Conservation (phyloP, 2,329 filamentous ascomycete species). For the Aspergillus sclerotialis region DNA sequence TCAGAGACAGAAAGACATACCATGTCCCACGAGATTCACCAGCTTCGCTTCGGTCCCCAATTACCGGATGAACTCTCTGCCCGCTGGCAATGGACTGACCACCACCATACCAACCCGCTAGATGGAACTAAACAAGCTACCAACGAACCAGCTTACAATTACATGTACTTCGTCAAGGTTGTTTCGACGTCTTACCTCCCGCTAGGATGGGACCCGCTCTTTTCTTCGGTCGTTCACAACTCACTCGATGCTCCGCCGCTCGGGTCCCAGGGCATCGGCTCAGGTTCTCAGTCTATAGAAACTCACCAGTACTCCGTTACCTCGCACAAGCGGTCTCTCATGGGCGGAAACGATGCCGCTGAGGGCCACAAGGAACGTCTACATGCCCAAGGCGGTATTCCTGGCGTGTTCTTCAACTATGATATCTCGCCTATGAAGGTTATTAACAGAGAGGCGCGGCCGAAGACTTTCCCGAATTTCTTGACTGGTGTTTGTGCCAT, state of each 20-base stretch:
- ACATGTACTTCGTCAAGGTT: slow-evolving; percentile 99
- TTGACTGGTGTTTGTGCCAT: slow-evolving; percentile 90
- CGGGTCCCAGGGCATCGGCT: slow-evolving; percentile 62
- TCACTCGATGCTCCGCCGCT: slow-evolving; percentile 52
- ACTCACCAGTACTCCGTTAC: slow-evolving; percentile 98
- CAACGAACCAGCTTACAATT: slow-evolving; percentile 80
- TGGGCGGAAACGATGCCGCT: slow-evolving; percentile 73
- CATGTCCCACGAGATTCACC: slow-evolving; percentile 83
- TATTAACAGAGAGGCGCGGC: slow-evolving; percentile 85
- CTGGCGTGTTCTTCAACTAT: slow-evolving; percentile 97
- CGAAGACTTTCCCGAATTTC: slow-evolving; percentile 88
- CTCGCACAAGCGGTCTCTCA: slow-evolving; percentile 83
- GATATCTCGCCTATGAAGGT: slow-evolving; percentile 99
- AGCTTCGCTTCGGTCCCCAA: slow-evolving; percentile 86
- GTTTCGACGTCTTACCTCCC: slow-evolving; percentile 93
- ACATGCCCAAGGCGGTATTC: slow-evolving; percentile 86
- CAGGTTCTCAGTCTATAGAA: slow-evolving; percentile 69
- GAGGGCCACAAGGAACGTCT: slow-evolving; percentile 89
- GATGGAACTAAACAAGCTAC: slow-evolving; percentile 73
- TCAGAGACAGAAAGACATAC: slow-evolving; percentile 66
- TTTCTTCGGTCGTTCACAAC: slow-evolving; percentile 30
- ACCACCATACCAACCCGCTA: slow-evolving; percentile 79
- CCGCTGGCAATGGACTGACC: slow-evolving; percentile 69
- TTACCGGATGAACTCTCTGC: slow-evolving; percentile 64
- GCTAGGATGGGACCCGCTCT: slow-evolving; percentile 71